Conservation (phyloP, 345 rosid species). For the Brassica carinata region DNA sequence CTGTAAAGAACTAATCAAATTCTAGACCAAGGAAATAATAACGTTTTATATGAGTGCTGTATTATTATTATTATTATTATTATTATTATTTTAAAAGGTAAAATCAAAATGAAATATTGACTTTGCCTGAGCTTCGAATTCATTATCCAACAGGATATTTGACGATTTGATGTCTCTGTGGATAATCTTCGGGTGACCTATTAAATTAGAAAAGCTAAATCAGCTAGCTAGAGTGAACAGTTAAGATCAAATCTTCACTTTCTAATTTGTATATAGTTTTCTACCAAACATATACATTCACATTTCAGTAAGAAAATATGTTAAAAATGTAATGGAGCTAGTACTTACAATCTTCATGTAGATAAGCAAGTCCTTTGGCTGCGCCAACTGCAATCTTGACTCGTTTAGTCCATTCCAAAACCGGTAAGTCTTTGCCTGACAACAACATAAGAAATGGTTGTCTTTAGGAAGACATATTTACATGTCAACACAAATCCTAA, state of each 20-base stretch:
- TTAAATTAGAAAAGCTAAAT: background rate
- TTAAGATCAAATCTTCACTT: background rate
- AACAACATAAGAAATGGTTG: slow-evolving; percentile 10
- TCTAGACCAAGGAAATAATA: slow-evolving; percentile 17
- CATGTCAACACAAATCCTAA: background rate
- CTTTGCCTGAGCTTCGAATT: slow-evolving; percentile 54
- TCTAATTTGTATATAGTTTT: background rate
- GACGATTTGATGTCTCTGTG: slow-evolving; percentile 80
- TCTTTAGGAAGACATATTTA: background rate
- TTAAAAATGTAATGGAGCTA: background rate
- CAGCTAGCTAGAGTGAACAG: background rate
- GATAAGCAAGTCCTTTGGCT: slow-evolving; percentile 79
- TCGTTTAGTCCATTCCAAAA: slow-evolving; percentile 50
- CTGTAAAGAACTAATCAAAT: slow-evolving; percentile 42
- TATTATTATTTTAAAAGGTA: too few relatives aligned
- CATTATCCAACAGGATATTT: slow-evolving; percentile 66
- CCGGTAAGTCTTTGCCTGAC: slow-evolving; percentile 52
- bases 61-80: too few relatives aligned
- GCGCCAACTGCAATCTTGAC: slow-evolving; percentile 73
- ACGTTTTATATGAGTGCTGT: background rate
- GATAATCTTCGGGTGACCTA: too few relatives aligned
- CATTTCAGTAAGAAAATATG: background rate
- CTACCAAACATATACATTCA: background rate
- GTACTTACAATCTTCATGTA: slow-evolving; percentile 75
- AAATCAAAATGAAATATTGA: background rate